Evolutionary conservation across 2,329 filamentous ascomycete species (phyloP), one percentile per base, ranked within the genome.

Genomic region (Colletotrichum zoysiae): DNA sequence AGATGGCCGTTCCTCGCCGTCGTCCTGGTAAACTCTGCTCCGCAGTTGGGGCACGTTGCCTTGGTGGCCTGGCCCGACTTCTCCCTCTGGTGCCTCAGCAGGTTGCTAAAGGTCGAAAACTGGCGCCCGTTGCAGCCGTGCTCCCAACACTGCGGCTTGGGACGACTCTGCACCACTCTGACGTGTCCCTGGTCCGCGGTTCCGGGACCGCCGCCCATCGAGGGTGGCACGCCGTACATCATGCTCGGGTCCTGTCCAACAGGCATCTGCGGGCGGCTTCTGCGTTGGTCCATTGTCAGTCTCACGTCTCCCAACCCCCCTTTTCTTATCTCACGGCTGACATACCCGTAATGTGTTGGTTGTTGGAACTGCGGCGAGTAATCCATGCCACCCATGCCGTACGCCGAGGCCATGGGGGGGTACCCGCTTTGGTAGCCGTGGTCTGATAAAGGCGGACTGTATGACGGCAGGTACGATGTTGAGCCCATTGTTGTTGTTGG

Each of bases 71-170:
- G 95, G 35, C 95, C 95, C 0, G 94, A 97, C 81, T 97, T 98
- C 82, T 98, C 95, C 55, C 95, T 90, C 82, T 98, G 95, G 80
- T 98, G 95, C 74, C 95, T 89, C 48, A 98, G 86, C 4, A 98
- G 88, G 79, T 98, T 98, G 88, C 95, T 97, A 80, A 98, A 98
- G 4, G 95, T 98, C 23, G 94, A 97, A 79, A 98, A 98, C 78
- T 97, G 93, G 40, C 95, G 91, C 26, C 95, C 95, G 78, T 98
- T 97, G 85, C 95, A 98, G 14, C 95, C 95, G 78, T 98, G 95
- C 73, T 98, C 95, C 93, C 94, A 98, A 82, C 95, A 98, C 80
- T 97, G 94, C 57, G 95, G 95, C 83, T 97, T 97, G n/a, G 94
- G 94, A 75, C 93, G 89, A 76, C 90, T 91, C 80, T 93, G 92